Conservation (phyloP, 2,329 filamentous ascomycete genomes). For the Lasiodiplodia citricola region DNA sequence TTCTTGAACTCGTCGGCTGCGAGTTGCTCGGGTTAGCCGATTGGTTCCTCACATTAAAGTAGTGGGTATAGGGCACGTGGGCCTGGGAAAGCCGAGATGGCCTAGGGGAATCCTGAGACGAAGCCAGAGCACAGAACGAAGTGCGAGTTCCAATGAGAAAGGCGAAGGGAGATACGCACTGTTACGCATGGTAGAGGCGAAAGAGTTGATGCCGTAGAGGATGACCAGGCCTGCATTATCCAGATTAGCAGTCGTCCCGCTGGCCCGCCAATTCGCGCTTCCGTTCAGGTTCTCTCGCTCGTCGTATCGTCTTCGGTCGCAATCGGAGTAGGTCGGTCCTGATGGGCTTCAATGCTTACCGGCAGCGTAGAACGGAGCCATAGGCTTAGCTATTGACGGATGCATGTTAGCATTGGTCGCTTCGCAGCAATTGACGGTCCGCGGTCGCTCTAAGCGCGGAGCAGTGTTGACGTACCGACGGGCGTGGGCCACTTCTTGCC, state of each 20-base stretch:
- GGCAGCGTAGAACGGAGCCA: conserved; percentile 92
- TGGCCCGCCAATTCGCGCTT: conserved; percentile 12
- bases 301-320: not conserved
- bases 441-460: conserved; percentile 4
- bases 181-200: conserved; percentile 76
- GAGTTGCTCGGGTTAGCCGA: not conserved
- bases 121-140: not conserved
- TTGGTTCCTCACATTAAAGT: not conserved
- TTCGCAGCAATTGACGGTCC: conserved; percentile 4
- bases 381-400: conserved; percentile 73
- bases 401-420: conserved; percentile 36
- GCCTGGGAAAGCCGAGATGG: not conserved
- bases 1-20: conserved; percentile 95
- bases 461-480: conserved; percentile 49
- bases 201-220: conserved; percentile 88
- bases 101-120: conserved; percentile 10
- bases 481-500: conserved; percentile 59
- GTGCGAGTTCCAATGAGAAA: not conserved
- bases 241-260: conserved; percentile 2
- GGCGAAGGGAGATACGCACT: conserved; percentile 63
- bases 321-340: not conserved
- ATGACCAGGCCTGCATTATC: conserved; percentile 74
- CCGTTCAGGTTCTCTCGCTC: not conserved
- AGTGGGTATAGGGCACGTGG: not conserved
- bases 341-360: conserved; percentile 64